A percentile compares a stretch with the other conserved stretches of the same genome.
Conservation (phyloP, 2,329 filamentous ascomycete genomes). For the Dichotomopilus funicola region DNA sequence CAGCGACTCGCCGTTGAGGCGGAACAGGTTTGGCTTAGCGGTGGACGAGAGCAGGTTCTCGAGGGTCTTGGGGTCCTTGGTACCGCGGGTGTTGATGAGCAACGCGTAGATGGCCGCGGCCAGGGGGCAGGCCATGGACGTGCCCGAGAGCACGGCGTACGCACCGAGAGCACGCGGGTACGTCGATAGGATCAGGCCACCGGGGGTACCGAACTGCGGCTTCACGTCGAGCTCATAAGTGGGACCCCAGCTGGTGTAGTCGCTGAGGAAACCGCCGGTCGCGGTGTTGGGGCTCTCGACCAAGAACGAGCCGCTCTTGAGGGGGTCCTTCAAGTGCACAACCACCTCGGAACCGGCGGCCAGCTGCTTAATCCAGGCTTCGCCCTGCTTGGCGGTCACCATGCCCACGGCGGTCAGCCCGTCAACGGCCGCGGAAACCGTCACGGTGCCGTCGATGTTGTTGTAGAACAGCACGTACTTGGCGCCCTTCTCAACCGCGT, state of each 20-base stretch:
- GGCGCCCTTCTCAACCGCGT: conserved; percentile 49
- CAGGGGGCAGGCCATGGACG: conserved; percentile 48
- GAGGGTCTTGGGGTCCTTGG: conserved; percentile 42
- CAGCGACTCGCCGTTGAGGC: conserved; percentile 34
- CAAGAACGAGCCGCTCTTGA: conserved; percentile 32
- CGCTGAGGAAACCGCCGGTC: conserved; percentile 46
- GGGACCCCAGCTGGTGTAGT: conserved; percentile 54
- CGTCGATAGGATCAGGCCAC: conserved; percentile 46
- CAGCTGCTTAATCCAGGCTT: conserved; percentile 38
- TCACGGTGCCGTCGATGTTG: conserved; percentile 35
- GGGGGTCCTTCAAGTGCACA: conserved; percentile 38
- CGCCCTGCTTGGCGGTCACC: conserved; percentile 37
- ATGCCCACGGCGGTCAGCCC: conserved; percentile 36
- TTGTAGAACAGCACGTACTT: conserved; percentile 59
- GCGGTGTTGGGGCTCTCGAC: conserved; percentile 32
- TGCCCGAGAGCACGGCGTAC: conserved; percentile 47
- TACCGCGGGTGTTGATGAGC: conserved; percentile 45
- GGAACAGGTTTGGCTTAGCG: conserved; percentile 44
- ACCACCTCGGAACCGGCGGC: conserved; percentile 38
- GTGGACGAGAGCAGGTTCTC: conserved; percentile 45
- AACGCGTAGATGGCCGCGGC: conserved; percentile 48
- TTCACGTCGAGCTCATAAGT: conserved; percentile 51
- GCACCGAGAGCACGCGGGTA: conserved; percentile 35
- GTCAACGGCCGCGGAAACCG: conserved; percentile 30
- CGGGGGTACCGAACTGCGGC: conserved; percentile 42